Conservation (phyloP, 306 rosid genomes). For the Sicyos baderoa region DNA sequence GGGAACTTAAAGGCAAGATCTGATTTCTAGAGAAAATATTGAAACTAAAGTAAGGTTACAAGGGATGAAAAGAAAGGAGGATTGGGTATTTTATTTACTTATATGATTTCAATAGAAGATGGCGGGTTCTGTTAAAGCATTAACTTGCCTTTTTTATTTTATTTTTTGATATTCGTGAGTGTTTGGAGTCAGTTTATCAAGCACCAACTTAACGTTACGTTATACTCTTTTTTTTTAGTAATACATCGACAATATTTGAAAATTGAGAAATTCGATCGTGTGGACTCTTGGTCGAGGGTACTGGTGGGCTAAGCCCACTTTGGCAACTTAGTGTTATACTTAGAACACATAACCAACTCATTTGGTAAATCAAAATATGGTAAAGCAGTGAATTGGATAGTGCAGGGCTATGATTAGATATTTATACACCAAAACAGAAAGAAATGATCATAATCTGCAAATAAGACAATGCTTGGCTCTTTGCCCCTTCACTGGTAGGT, state of each 20-base stretch:
- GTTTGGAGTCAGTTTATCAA: no score
- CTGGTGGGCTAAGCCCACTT: no score
- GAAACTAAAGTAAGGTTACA: slow-evolving; percentile 16
- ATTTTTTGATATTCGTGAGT: no score
- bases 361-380: background rate
- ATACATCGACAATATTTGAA: no score
- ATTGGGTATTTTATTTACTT: background rate
- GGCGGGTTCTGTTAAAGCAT: background rate
- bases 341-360: background rate
- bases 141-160: no score
- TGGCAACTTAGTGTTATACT: background rate
- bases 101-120: background rate
- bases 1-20: slow-evolving; percentile 68
- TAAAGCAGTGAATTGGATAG: background rate
- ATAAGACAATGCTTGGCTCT: background rate
- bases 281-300: no score
- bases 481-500: background rate
- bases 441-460: background rate
- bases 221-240: no score
- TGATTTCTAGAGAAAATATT: slow-evolving; percentile 36
- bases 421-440: no score
- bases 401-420: no score
- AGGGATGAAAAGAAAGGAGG: background rate
- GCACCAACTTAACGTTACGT: no score
- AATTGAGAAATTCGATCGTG: no score